Evolutionary conservation across 495 filamentous ascomycete genomes (phyloP), one percentile per base, ranked within the genome.

Genomic region (Aspergillus baeticus): DNA sequence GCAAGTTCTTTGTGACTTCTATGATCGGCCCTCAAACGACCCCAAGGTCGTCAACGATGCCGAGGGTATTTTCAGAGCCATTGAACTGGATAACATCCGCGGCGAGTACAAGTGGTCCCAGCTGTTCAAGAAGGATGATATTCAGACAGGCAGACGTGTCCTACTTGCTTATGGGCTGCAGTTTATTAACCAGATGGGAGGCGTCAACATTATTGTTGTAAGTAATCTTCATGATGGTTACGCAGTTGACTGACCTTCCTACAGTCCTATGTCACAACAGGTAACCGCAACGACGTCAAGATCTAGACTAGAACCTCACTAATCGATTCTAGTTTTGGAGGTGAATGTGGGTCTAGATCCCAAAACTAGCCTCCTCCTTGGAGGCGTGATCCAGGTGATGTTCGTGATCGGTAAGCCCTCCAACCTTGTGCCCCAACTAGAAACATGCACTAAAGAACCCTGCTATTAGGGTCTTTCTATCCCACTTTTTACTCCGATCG

Each of bases 131-230:
- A 67, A 69, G 39, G 78, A 83, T 46, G 72, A 77, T 48, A 69
- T 81, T 20, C 75, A 81, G 60, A 81, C 82, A 29, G 70, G 81
- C 22, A 57, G 72, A 48, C 69, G 81, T 37, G 76, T 81, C 18
- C 50, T 78, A 37, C 72, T 85, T 8, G 79, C 81, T 1, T 79
- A 76, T 59, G 71, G 58, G 13, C 17, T 60, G 22, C 58, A 60
- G 34, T 62, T 65, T 34, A 65, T 68, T 52, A 68, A 68, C 41
- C 65, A 68, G 47, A 65, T 68, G 62, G 60, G 61, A 3, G 82
- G 82, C 10, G 71, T 78, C 49, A 84, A 82, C 50, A 68, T 84
- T 59, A 71, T 84, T 22, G 78, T 75, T 13, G 65, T 68, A 43
- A 55, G 65, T 63, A 13, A 5, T 41, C 21, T 8, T 31, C 10